Evolutionary conservation across 139 green algal genomes (phyloP), one percentile per base, ranked within the genome.

Genomic region (Chlamydomonas incerta): DNA sequence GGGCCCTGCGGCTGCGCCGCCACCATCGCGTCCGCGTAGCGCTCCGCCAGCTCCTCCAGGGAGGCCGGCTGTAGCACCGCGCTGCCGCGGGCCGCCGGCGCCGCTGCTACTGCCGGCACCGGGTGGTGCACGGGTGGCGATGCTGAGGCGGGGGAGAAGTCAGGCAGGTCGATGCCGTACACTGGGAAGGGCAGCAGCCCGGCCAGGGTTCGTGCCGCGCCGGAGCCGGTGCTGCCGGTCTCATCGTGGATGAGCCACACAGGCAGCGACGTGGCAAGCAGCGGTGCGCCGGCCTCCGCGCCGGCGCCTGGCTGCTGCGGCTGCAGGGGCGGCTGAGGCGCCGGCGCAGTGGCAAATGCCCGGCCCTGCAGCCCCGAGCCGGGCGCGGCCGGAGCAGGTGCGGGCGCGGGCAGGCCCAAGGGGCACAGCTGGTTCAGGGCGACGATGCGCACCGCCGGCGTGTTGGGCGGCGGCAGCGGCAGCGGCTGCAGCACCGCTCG

Each of bases 191-290:
- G 80, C 34, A 93, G 81, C 50, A 74, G 57, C 24, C 62, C 35
- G 13, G 90, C 90, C 55, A 86, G 68, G 8, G 34, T 50, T 50
- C 41, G 41, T 50, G 41, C 41, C 52, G 34, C 68, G 80, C n/a
- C 50, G 23, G 47, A 57, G 15, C 0, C 14, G 14, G 74, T 82
- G 47, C 58, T 37, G 55, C 93, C 94, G 11, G 84, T 90, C 79
- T 97, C 94, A 41, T 93, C 89, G 74, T 94, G 92, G 0, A 95
- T 41, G 26, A 97, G 26, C 94, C 94, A 97, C 1, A 95, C 23
- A 8, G 94, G 94, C 90, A 50, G 41, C 41, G 41, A 50, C 41
- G 41, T 50, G 41, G 41, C 41, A 50, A 50, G 41, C 5, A 8
- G 41, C 41, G 5, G 41, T 50, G 41, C 41, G 41, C 8, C 41